Conservation (phyloP, 495 filamentous ascomycete genomes). For the Hypoxylon crocopeplum region DNA sequence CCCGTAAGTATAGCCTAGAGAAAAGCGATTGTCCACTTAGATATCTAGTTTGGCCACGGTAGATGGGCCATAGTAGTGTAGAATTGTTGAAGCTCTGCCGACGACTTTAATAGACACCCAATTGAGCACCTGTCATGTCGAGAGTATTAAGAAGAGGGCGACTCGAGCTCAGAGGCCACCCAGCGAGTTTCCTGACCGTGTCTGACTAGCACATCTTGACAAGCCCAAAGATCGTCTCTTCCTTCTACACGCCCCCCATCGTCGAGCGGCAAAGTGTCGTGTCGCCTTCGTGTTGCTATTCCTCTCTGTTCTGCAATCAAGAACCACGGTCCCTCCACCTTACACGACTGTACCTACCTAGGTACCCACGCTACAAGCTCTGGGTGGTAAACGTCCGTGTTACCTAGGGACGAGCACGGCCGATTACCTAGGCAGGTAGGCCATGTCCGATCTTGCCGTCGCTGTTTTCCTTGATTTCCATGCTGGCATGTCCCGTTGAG, state of each 20-base stretch:
- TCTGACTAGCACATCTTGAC: neutral
- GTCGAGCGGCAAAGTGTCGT: neutral
- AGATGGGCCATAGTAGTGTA: too few species aligned
- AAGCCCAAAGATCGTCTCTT: neutral
- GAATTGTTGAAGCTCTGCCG: too few species aligned
- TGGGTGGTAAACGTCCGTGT: neutral
- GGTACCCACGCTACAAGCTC: neutral
- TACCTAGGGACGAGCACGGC: neutral
- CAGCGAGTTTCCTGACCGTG: too few species aligned
- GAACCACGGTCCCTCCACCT: neutral
- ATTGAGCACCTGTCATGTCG: too few species aligned
- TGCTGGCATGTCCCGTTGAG: conserved; percentile 8
- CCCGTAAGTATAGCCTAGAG: too few species aligned
- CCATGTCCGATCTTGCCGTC: neutral
- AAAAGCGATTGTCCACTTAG: too few species aligned
- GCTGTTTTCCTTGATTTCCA: neutral
- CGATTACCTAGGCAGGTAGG: neutral
- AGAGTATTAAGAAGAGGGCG: neutral
- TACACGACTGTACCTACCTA: neutral
- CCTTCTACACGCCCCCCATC: neutral
- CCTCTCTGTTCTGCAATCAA: neutral
- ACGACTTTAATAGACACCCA: too few species aligned
- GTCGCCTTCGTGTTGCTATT: neutral
- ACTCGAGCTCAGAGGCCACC: neutral
- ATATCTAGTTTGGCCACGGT: too few species aligned